Conservation (phyloP, 2,329 filamentous ascomycete genomes). For the Trichoderma sp. region DNA sequence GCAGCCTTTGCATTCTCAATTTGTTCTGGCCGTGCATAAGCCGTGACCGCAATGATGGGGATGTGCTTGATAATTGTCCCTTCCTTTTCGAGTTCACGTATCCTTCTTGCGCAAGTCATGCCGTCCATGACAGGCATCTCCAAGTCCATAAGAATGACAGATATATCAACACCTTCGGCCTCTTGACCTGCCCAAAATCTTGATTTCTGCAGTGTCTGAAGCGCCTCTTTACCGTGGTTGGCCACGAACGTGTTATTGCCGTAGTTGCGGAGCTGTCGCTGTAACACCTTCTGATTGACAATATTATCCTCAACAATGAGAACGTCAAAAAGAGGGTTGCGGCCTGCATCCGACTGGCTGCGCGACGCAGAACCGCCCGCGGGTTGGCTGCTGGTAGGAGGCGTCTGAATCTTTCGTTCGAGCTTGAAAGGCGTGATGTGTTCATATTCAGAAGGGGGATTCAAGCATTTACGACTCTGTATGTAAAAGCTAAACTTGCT, state of each 20-base stretch:
- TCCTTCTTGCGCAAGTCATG: constrained; percentile 68
- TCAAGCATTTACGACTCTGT: constrained; percentile 60
- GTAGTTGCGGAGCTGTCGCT: constrained; percentile 61
- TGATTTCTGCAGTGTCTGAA: constrained; percentile 58
- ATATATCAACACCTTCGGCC: constrained; percentile 54
- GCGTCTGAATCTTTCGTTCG: constrained; percentile 35
- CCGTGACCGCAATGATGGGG: constrained; percentile 82
- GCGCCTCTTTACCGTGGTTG: constrained; percentile 65
- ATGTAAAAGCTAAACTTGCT: constrained; percentile 79
- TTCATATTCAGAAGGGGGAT: constrained; percentile 43
- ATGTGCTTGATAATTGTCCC: constrained; percentile 65
- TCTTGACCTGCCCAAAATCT: constrained; percentile 57
- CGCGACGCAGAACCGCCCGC: constrained; percentile 27
- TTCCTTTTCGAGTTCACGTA: constrained; percentile 66
- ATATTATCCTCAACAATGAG: constrained; percentile 70
- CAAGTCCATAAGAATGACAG: constrained; percentile 76
- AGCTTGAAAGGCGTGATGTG: constrained; percentile 41
- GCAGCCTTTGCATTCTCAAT: constrained; percentile 69
- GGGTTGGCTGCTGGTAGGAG: constrained; percentile 29
- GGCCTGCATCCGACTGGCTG: constrained; percentile 23
- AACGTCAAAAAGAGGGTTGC: constrained; percentile 50
- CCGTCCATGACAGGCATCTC: constrained; percentile 87
- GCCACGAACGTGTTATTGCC: constrained; percentile 64
- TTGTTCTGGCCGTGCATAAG: constrained; percentile 75
- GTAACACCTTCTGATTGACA: constrained; percentile 66